Percentiles rank a stretch among this genome's conserved stretches.
Evolutionary conservation across 2,329 filamentous ascomycete species (phyloP).

Genomic region (Dothidotthia symphoricarpi): DNA sequence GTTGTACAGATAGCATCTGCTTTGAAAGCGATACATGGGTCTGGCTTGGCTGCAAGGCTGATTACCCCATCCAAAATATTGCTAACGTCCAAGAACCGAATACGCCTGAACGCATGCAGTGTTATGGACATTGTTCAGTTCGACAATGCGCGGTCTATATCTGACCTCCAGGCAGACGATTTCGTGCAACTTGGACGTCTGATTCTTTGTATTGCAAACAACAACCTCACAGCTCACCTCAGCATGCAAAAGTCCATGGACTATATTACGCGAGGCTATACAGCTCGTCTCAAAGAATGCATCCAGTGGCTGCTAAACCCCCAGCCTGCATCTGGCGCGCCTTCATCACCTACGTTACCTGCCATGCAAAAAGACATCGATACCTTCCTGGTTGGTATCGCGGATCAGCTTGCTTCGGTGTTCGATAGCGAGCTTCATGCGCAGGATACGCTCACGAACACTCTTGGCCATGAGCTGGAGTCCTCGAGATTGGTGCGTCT

Average conservation of each 20-base stretch:
- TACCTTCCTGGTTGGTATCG: conserved; percentile 74
- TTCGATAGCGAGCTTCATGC: conserved; percentile 78
- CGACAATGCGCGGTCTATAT: conserved; percentile 65
- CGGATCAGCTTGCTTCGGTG: conserved; percentile 69
- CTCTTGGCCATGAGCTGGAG: conserved; percentile 78
- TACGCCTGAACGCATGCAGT: conserved; percentile 83
- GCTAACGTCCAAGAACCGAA: conserved; percentile 82
- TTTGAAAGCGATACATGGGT: conserved; percentile 78
- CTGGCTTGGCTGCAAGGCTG: conserved; percentile 78
- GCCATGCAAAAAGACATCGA: conserved; percentile 68
- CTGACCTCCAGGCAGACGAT: conserved; percentile 84
- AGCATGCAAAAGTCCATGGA: conserved; percentile 73
- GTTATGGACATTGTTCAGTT: conserved; percentile 87
- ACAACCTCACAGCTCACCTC: conserved; percentile 57
- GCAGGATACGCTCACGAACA: conserved; percentile 70
- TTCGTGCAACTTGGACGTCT: conserved; percentile 79
- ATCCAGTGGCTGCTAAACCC: conserved; percentile 78
- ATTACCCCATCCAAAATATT: conserved; percentile 87
- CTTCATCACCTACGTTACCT: conserved; percentile 31
- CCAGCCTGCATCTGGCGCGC: conserved; percentile 22
- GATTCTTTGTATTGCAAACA: conserved; percentile 77
- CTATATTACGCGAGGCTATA: conserved; percentile 73
- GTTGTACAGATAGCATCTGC: conserved; percentile 88
- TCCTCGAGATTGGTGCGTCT: conserved; percentile 83
- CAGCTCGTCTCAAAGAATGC: conserved; percentile 72